phyloP scores from a whole-genome alignment of 768 basidiomycete genomes.

The Trametes maxima region DNA sequence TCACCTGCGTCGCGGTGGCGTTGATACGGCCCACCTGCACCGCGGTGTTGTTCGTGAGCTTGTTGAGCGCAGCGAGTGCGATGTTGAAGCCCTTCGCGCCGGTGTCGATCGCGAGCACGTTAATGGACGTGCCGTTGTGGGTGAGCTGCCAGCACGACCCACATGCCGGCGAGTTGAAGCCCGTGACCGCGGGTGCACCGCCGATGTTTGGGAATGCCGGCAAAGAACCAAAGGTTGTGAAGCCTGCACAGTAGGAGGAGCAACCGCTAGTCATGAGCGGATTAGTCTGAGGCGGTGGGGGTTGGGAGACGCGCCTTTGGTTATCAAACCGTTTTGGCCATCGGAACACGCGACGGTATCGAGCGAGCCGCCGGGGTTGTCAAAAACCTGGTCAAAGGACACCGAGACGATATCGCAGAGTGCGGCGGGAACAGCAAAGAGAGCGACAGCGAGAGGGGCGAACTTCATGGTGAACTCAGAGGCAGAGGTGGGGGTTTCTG shows the following conservation, averaged over 20 bases:
- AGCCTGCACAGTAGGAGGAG: conserved; percentile 28
- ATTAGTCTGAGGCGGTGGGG: too few species aligned
- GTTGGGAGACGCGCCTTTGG: conserved; percentile 14
- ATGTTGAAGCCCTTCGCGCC: conserved; percentile 44
- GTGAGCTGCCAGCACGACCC: conserved; percentile 64
- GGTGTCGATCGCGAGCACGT: conserved; percentile 55
- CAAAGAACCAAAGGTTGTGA: conserved; percentile 51
- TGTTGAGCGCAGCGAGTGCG: conserved; percentile 34
- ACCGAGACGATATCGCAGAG: conserved; percentile 27
- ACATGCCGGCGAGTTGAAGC: conserved; percentile 56
- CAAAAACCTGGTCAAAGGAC: conserved; percentile 55
- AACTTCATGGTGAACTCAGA: conserved; percentile 22
- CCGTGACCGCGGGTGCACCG: conserved; percentile 50
- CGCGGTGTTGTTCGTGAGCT: conserved; percentile 32
- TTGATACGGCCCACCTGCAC: conserved; percentile 14
- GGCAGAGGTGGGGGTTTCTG: background rate
- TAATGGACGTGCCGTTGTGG: conserved; percentile 45
- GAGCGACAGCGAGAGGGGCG: conserved; percentile 12
- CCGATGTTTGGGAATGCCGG: conserved; percentile 65
- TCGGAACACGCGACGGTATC: conserved; percentile 51
- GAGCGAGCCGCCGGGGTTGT: conserved; percentile 45
- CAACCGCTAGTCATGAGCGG: too few species aligned
- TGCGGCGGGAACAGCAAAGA: conserved; percentile 15
- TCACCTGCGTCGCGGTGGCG: conserved; percentile 3
- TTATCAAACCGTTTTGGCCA: conserved; percentile 53